These are phyloP conservation scores for Ceratobasidium sp. DNA, from an alignment of 1,284 basidiomycete species.

Conservation along the genomic window DNA sequence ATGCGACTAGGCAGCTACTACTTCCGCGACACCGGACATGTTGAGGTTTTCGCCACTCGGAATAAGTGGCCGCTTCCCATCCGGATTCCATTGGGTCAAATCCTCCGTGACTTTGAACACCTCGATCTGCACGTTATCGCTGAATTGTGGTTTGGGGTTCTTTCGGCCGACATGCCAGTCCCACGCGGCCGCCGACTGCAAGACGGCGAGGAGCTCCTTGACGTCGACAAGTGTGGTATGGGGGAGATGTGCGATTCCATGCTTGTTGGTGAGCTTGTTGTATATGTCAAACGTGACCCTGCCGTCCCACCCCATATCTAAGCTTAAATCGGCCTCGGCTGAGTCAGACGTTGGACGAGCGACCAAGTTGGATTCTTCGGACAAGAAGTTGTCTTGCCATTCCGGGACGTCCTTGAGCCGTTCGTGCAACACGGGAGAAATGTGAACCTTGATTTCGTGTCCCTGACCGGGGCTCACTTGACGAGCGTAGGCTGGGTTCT, in stretches of 20 bases:
- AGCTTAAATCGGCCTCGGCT: background rate
- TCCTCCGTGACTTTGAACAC: conserved; percentile 51
- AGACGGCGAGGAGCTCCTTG: background rate
- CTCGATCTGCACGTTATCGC: conserved; percentile 10
- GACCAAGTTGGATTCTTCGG: background rate
- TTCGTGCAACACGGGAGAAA: background rate
- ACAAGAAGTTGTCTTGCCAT: background rate
- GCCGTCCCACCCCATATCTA: background rate
- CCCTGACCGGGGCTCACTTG: background rate
- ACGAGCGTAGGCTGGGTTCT: background rate
- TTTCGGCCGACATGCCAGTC: conserved; percentile 29
- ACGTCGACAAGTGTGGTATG: background rate
- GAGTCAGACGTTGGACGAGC: background rate
- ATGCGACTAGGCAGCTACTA: conserved; percentile 56
- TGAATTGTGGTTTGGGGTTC: background rate
- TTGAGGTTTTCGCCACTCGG: conserved; percentile 59
- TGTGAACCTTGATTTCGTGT: background rate
- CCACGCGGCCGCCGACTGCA: conserved; percentile 18
- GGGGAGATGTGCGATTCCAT: conserved; percentile 10
- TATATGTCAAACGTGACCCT: conserved; percentile 14
- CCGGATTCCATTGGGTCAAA: conserved; percentile 61
- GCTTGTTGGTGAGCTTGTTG: background rate
- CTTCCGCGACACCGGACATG: conserved; percentile 57
- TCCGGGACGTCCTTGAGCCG: background rate
- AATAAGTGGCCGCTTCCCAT: conserved; percentile 54